These are phyloP conservation scores for Terana coerulea DNA, from an alignment of 768 basidiomycete genomes.

Conservation along the genomic window DNA sequence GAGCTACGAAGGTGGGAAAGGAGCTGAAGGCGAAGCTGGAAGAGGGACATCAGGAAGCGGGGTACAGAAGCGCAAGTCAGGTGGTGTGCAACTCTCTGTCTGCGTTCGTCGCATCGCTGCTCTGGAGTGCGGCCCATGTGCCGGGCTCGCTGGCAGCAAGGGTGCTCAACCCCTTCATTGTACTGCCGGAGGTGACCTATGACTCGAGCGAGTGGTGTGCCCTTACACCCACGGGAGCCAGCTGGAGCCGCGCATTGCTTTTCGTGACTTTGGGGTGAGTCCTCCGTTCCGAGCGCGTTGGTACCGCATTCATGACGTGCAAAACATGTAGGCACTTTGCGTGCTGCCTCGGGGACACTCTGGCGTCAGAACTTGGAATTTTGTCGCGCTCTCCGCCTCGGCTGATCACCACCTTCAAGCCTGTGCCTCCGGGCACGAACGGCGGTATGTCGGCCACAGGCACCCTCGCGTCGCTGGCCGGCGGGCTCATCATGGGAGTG, in stretches of 20 bases:
- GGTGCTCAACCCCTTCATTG: constrained; percentile 12
- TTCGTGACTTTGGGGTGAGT: constrained; percentile 65
- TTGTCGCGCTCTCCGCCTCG: constrained; percentile 64
- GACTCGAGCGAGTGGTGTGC: constrained; percentile 58
- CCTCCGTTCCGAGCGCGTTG: background rate
- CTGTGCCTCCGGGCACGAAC: constrained; percentile 87
- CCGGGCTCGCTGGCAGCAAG: constrained; percentile 31
- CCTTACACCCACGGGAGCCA: constrained; percentile 35
- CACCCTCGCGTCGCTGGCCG: constrained; percentile 65
- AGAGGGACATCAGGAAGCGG: constrained; percentile 70
- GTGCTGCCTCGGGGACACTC: constrained; percentile 87
- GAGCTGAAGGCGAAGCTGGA: constrained; percentile 70
- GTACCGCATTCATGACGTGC: too few species aligned
- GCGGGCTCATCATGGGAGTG: constrained; percentile 70
- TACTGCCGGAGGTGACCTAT: constrained; percentile 28
- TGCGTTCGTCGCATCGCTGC: constrained; percentile 51
- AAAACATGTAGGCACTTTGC: constrained; percentile 64
- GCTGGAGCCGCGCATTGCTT: constrained; percentile 59
- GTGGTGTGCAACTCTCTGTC: constrained; percentile 78
- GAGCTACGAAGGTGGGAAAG: constrained; percentile 86
- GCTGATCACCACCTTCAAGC: constrained; percentile 72
- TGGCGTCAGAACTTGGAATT: constrained; percentile 92
- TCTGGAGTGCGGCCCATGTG: constrained; percentile 63
- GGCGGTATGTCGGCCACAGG: constrained; percentile 80
- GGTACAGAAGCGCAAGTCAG: constrained; percentile 76